phyloP scores from a whole-genome alignment of 257 asterid genomes.

The Coffea canephora region DNA sequence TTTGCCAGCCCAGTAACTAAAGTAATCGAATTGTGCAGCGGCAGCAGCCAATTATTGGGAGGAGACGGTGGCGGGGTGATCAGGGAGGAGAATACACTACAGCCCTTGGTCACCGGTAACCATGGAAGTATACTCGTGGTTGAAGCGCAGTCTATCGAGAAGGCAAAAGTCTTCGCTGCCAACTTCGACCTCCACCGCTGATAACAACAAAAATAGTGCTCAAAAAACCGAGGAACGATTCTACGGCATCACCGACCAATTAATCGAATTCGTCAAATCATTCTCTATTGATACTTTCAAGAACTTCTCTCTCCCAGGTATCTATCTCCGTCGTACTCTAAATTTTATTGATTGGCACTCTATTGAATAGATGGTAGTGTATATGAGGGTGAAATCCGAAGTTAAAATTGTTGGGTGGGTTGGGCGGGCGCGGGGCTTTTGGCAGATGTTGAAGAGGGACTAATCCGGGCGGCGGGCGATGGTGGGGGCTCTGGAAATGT shows the following conservation, averaged over 20 bases:
- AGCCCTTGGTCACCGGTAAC: not conserved
- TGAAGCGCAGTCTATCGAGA: constrained; percentile 46
- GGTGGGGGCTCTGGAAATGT: constrained; percentile 40
- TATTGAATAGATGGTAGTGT: no score
- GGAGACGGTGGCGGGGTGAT: not conserved
- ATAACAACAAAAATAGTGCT: not conserved
- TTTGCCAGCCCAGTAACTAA: no score
- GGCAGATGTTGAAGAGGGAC: constrained; percentile 49
- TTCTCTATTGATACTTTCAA: constrained; percentile 73
- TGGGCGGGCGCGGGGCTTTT: not conserved
- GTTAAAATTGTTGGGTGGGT: not conserved
- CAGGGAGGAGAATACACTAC: not conserved
- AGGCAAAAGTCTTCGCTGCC: constrained; percentile 31
- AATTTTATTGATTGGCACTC: no score
- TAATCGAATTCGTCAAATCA: constrained; percentile 58
- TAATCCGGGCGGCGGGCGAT: constrained; percentile 23
- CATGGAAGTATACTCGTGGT: constrained; percentile 73
- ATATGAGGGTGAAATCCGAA: not conserved
- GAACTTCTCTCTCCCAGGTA: constrained; percentile 60
- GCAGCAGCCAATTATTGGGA: no score
- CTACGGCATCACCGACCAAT: constrained; percentile 66
- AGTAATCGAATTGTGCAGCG: no score
- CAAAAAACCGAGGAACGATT: constrained; percentile 21
- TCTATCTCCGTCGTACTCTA: not conserved
- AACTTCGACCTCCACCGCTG: constrained; percentile 16